Evolutionary conservation across 108 stramenopile genomes (phyloP).

Genomic region (Cyclotella choctawhatcheeana): DNA sequence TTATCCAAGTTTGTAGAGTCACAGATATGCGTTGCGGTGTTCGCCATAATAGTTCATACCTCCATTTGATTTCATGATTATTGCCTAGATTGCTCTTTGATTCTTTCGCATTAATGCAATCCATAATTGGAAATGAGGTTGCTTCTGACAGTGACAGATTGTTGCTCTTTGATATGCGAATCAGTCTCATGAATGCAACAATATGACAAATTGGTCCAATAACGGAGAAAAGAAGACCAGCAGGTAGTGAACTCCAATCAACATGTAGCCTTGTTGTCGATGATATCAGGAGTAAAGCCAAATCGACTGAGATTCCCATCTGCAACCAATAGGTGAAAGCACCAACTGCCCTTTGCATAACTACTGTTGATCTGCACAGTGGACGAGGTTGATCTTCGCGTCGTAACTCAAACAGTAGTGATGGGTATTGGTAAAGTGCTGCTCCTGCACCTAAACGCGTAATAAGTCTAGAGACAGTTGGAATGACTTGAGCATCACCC

Average conservation of each 20-base stretch:
- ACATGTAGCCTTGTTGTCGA: not conserved
- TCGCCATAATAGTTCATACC: conserved; percentile 67
- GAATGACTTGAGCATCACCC: not conserved
- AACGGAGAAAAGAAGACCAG: conserved; percentile 13
- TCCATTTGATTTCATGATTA: conserved; percentile 43
- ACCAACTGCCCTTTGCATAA: conserved; percentile 44
- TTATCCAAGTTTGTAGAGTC: conserved; percentile 30
- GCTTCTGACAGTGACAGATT: conserved; percentile 42
- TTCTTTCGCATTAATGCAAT: not conserved
- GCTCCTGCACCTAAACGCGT: conserved; percentile 66
- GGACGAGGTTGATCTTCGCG: conserved; percentile 59
- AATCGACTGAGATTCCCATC: conserved; percentile 56
- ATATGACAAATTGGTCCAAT: conserved; percentile 40
- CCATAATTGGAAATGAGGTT: conserved; percentile 25
- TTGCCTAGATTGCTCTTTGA: conserved; percentile 11
- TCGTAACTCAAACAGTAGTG: conserved; percentile 58
- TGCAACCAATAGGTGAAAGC: conserved; percentile 41
- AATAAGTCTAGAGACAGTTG: conserved; percentile 37
- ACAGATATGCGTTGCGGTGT: conserved; percentile 57
- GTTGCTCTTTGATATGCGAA: conserved; percentile 35
- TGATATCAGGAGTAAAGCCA: conserved; percentile 38
- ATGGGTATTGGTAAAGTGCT: conserved; percentile 65
- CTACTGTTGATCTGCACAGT: conserved; percentile 43
- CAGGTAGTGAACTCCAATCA: conserved; percentile 2
- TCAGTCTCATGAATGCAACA: conserved; percentile 40